Evolutionary conservation across 305 asterid genomes (phyloP).

Genomic region (Fraxinus albicans): DNA sequence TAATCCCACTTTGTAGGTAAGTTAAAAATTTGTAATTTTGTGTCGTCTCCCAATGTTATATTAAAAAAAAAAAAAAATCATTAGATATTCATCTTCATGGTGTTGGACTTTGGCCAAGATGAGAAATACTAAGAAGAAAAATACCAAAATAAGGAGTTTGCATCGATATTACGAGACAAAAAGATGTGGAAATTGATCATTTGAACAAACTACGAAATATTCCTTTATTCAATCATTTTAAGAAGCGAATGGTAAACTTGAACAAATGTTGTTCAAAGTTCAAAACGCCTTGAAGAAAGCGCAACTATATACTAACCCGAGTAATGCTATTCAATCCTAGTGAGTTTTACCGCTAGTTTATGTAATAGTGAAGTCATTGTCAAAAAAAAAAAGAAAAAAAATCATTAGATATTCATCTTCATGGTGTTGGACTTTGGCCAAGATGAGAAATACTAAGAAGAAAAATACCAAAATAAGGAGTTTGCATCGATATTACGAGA

Average conservation of each 20-base stretch:
- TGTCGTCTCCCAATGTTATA: not conserved
- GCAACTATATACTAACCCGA: no score
- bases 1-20: conserved; percentile 57
- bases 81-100: not conserved
- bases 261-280: no score
- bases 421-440: not conserved
- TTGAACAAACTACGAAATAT: no score
- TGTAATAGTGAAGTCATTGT: no score
- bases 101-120: not conserved
- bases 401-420: not conserved
- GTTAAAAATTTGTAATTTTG: not conserved
- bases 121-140: not conserved
- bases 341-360: no score
- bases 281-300: no score
- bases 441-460: not conserved
- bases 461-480: not conserved
- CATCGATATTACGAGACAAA: not conserved
- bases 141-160: not conserved
- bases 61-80: not conserved
- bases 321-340: no score
- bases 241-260: no score
- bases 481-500: not conserved
- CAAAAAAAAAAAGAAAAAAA: not conserved
- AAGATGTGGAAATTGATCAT: no score
- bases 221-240: no score